Conservation (phyloP, 1,284 basidiomycete genomes). For the Coriolopsis trogii region DNA sequence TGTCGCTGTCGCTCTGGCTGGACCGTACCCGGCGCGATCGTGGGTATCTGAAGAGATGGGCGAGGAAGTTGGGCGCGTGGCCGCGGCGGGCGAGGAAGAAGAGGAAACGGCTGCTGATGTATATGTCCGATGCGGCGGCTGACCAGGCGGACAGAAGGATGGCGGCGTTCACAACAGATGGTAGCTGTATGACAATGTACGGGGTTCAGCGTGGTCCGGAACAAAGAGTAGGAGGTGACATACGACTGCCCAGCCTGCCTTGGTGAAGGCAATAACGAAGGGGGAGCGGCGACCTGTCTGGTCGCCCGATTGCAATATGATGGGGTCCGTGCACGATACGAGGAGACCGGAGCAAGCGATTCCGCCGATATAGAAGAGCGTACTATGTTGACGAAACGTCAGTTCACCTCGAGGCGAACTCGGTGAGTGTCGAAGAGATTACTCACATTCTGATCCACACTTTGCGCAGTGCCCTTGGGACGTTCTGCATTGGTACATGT, state of each 20-base stretch:
- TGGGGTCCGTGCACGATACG: conserved; percentile 45
- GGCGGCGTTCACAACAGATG: conserved; percentile 45
- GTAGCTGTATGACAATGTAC: conserved; percentile 51
- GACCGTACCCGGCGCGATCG: background rate
- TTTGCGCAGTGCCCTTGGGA: conserved; percentile 47
- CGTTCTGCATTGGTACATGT: conserved; percentile 40
- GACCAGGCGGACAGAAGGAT: conserved; percentile 54
- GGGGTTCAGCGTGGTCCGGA: too few relatives aligned
- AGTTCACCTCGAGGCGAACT: too few relatives aligned
- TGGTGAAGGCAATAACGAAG: conserved; percentile 49
- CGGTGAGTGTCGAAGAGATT: background rate
- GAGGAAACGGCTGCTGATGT: conserved; percentile 52
- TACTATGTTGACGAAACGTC: conserved; percentile 23
- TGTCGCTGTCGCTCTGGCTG: conserved; percentile 2
- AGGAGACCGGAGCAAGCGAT: conserved; percentile 53
- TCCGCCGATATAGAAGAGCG: conserved; percentile 32
- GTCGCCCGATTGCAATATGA: conserved; percentile 38
- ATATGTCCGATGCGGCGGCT: conserved; percentile 54
- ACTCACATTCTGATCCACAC: conserved; percentile 58
- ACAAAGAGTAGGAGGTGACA: conserved; percentile 3
- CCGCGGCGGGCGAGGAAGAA: conserved; percentile 49
- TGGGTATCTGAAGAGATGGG: conserved; percentile 27
- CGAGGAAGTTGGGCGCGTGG: conserved; percentile 44
- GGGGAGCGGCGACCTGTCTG: conserved; percentile 45
- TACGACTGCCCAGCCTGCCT: conserved; percentile 44